Percentiles rank a stretch among this genome's conserved stretches.
These are phyloP conservation scores for Cladophialophora bantiana DNA, from an alignment of 2,329 filamentous ascomycete genomes.

Conservation along the genomic window DNA sequence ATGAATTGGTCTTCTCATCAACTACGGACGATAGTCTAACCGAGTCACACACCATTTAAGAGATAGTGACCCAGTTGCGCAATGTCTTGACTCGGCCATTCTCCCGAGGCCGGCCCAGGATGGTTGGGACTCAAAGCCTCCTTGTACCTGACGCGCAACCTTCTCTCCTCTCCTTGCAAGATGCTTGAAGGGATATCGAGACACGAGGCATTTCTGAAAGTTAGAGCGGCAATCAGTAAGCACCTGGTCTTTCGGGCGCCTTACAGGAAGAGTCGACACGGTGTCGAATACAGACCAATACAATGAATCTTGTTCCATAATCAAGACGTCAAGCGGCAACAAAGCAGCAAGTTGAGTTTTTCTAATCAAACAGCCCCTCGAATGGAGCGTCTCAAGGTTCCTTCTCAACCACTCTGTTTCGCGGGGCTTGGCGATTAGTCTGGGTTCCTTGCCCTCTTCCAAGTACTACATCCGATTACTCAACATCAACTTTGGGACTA, in stretches of 20 bases:
- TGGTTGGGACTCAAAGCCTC: background rate
- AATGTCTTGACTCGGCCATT: background rate
- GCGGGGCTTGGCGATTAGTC: background rate
- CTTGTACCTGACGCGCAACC: background rate
- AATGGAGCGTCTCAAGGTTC: background rate
- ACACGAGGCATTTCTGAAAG: background rate
- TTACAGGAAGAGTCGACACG: background rate
- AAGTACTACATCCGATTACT: background rate
- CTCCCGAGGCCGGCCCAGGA: background rate
- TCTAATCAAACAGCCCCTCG: background rate
- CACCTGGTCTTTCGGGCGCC: background rate
- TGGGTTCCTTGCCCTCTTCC: background rate
- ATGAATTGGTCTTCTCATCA: background rate
- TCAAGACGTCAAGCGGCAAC: background rate
- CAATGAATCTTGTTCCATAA: background rate
- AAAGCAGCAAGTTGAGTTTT: background rate
- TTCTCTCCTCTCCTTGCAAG: background rate
- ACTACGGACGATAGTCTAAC: background rate
- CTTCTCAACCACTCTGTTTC: background rate
- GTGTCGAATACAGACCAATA: background rate
- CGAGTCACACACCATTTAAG: background rate
- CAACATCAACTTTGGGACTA: conserved; percentile 5
- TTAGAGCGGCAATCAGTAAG: background rate
- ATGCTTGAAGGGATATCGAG: background rate
- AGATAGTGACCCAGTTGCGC: background rate